phyloP scores from a whole-genome alignment of 345 rosid genomes.

The Sonneratia alba region DNA sequence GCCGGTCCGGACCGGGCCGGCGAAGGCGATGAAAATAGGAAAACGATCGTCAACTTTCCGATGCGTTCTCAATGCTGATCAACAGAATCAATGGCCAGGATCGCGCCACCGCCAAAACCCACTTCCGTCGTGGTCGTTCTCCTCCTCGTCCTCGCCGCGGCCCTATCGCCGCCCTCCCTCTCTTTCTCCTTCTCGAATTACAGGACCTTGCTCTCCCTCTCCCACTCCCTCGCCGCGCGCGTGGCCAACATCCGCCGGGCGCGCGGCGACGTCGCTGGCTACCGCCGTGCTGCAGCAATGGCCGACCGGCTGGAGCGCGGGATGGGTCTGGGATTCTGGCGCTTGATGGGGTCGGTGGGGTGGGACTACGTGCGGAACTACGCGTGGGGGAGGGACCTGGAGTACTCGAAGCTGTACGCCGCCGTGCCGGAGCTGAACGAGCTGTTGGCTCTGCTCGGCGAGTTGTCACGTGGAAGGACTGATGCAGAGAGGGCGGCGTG shows the following conservation, averaged over 20 bases:
- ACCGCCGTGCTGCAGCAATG: slow-evolving; percentile 40
- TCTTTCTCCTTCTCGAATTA: slow-evolving; percentile 31
- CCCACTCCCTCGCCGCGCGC: slow-evolving; percentile 61
- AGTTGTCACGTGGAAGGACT: slow-evolving; percentile 37
- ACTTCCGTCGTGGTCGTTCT: slow-evolving; percentile 14
- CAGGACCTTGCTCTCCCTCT: slow-evolving; percentile 42
- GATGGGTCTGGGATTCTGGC: slow-evolving; percentile 33
- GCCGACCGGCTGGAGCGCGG: slow-evolving; percentile 34
- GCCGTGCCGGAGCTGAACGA: slow-evolving; percentile 55
- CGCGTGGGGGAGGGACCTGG: slow-evolving; percentile 44
- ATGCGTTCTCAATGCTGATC: background rate
- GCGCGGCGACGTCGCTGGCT: slow-evolving; percentile 57
- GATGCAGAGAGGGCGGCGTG: slow-evolving; percentile 41
- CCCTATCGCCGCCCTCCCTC: slow-evolving; percentile 18
- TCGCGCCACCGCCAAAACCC: slow-evolving; percentile 5
- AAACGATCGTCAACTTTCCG: background rate
- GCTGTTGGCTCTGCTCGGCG: slow-evolving; percentile 32
- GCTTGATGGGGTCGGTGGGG: slow-evolving; percentile 50
- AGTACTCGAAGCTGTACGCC: slow-evolving; percentile 39
- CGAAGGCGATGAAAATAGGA: background rate
- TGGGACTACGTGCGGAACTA: slow-evolving; percentile 76
- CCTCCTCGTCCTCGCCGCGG: slow-evolving; percentile 18
- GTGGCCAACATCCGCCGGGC: slow-evolving; percentile 62
- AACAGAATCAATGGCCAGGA: slow-evolving; percentile 20
- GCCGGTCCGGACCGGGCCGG: background rate